These are phyloP conservation scores for Gossypium herbaceum DNA, from an alignment of 345 rosid genomes.

Conservation along the genomic window DNA sequence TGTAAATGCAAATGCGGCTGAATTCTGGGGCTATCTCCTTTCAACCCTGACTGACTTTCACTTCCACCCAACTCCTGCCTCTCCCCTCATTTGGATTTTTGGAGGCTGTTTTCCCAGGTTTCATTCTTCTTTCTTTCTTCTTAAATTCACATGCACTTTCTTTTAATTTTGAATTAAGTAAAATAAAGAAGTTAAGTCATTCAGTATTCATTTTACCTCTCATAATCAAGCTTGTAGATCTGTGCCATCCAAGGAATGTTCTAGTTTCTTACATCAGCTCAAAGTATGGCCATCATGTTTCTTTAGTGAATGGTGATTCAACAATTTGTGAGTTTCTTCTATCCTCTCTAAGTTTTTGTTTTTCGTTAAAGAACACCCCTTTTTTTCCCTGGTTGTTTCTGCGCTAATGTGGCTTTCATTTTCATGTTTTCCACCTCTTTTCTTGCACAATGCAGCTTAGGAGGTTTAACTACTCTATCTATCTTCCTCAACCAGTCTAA, in stretches of 20 bases:
- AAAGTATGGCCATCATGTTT: not conserved
- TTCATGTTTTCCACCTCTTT: not conserved
- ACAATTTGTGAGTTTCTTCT: slow-evolving; percentile 4
- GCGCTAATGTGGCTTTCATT: not conserved
- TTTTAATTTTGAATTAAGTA: not conserved
- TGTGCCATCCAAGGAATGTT: not conserved
- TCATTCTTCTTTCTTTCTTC: not conserved
- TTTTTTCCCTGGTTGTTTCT: not conserved
- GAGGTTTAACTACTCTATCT: slow-evolving; percentile 28
- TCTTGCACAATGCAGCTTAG: slow-evolving; percentile 10
- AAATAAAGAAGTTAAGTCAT: no score
- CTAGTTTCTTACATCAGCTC: not conserved
- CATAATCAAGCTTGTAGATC: slow-evolving; percentile 21
- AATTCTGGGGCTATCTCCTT: not conserved
- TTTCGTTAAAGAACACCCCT: not conserved
- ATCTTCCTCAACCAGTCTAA: not conserved
- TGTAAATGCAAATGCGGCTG: not conserved
- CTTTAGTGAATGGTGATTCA: not conserved
- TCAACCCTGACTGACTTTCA: not conserved
- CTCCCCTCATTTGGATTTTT: not conserved
- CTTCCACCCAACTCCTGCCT: not conserved
- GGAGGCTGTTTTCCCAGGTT: slow-evolving; percentile 14
- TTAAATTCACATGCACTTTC: not conserved
- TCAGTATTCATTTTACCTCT: not conserved
- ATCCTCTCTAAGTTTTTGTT: not conserved